phyloP scores from a whole-genome alignment of 2,329 filamentous ascomycete species.

The Bimuria novae-zelandiae region DNA sequence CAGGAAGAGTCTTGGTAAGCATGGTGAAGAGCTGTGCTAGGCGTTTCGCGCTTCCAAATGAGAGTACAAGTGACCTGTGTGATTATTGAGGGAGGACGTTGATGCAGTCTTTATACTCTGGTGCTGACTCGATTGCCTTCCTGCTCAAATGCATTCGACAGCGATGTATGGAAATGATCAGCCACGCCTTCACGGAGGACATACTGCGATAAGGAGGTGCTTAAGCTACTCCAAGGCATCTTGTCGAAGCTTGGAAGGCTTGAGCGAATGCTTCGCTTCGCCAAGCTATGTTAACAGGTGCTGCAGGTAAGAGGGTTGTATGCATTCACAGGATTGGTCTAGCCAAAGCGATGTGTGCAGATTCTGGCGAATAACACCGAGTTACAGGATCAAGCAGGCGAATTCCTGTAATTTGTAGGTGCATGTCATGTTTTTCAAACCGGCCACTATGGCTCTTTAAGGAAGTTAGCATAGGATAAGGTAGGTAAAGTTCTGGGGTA shows the following conservation, averaged over 20 bases:
- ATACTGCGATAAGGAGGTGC: constrained; percentile 15
- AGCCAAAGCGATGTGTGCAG: background rate
- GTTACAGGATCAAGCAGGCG: background rate
- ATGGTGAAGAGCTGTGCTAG: constrained; percentile 7
- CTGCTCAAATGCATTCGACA: background rate
- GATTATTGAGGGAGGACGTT: background rate
- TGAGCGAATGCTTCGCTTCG: constrained; percentile 14
- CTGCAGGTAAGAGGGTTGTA: background rate
- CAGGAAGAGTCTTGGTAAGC: constrained; percentile 12
- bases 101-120: constrained; percentile 4
- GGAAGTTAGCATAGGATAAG: constrained; percentile 11
- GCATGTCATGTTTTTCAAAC: background rate
- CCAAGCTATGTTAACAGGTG: constrained; percentile 16
- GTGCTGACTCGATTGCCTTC: background rate
- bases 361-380: background rate
- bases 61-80: background rate
- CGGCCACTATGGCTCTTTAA: constrained; percentile 7
- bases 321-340: background rate
- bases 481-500: constrained; percentile 1
- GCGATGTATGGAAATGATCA: background rate
- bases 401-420: background rate
- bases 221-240: constrained; percentile 11
- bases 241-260: constrained; percentile 15
- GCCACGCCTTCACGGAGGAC: constrained; percentile 7
- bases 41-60: background rate